phyloP scores from a whole-genome alignment of 305 asterid species.

The Fraxinus latifolia region DNA sequence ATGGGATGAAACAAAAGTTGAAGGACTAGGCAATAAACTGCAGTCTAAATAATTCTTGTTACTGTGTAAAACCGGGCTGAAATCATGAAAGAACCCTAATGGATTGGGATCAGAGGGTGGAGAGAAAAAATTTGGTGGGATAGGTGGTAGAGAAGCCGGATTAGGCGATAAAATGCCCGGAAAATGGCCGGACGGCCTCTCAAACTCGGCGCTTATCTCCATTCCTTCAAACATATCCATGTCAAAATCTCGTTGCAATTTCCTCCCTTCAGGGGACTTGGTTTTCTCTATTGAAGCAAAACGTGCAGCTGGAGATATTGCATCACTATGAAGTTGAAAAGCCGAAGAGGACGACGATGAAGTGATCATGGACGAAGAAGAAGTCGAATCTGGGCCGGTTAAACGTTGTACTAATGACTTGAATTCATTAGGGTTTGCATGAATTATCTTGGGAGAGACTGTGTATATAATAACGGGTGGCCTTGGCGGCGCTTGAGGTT shows the following conservation, averaged over 20 bases:
- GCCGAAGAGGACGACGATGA: constrained; percentile 22
- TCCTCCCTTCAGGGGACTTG: constrained; percentile 42
- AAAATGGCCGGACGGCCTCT: constrained; percentile 38
- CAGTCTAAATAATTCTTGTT: constrained; percentile 46
- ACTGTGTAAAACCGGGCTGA: constrained; percentile 66
- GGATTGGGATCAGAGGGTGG: constrained; percentile 53
- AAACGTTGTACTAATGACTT: constrained; percentile 84
- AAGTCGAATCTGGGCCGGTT: constrained; percentile 52
- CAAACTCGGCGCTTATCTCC: constrained; percentile 39
- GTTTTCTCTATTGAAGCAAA: constrained; percentile 71
- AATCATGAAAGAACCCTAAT: constrained; percentile 46
- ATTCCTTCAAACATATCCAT: constrained; percentile 40
- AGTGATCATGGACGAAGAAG: background rate
- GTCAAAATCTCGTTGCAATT: constrained; percentile 12
- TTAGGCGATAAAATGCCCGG: constrained; percentile 84
- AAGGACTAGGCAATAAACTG: constrained; percentile 57
- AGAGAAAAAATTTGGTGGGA: constrained; percentile 70
- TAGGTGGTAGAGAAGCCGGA: constrained; percentile 77
- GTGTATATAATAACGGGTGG: constrained; percentile 89
- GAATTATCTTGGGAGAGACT: constrained; percentile 83
- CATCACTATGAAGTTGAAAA: constrained; percentile 43
- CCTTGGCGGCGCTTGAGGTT: constrained; percentile 47
- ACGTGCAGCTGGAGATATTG: constrained; percentile 78
- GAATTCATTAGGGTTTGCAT: constrained; percentile 93
- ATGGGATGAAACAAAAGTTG: constrained; percentile 56